These are phyloP conservation scores for Annulohypoxylon moriforme DNA, from an alignment of 495 filamentous ascomycete species.

Conservation along the genomic window DNA sequence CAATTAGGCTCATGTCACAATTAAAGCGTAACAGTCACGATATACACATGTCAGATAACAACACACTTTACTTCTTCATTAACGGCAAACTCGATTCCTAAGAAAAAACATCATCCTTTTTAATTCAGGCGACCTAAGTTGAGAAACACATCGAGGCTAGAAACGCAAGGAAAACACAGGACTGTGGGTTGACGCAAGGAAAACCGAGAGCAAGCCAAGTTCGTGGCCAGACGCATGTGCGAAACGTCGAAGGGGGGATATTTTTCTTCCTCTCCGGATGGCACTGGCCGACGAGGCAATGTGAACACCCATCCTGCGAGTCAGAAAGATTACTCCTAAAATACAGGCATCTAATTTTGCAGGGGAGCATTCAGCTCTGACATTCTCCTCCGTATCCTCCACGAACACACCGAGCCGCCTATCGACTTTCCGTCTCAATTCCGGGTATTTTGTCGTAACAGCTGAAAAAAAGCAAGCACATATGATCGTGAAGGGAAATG, in stretches of 20 bases:
- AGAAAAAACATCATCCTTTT: slow-evolving; percentile 47
- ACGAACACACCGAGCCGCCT: slow-evolving; percentile 45
- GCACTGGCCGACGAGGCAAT: slow-evolving; percentile 44
- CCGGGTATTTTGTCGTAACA: slow-evolving; percentile 51
- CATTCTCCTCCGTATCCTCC: slow-evolving; percentile 47
- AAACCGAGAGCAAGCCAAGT: slow-evolving; percentile 47
- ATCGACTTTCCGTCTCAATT: slow-evolving; percentile 42
- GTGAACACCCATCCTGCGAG: slow-evolving; percentile 40
- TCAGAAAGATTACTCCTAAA: slow-evolving; percentile 47
- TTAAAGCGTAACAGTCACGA: background rate
- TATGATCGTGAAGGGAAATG: slow-evolving; percentile 44
- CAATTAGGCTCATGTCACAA: background rate
- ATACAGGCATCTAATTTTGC: slow-evolving; percentile 53
- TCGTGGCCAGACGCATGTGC: slow-evolving; percentile 43
- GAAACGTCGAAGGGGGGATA: slow-evolving; percentile 34
- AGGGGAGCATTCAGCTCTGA: slow-evolving; percentile 38
- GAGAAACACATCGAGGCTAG: slow-evolving; percentile 43
- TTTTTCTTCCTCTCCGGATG: slow-evolving; percentile 33
- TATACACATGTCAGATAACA: background rate
- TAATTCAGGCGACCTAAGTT: slow-evolving; percentile 47
- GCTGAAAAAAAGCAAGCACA: slow-evolving; percentile 45
- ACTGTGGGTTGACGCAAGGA: slow-evolving; percentile 48
- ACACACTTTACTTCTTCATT: slow-evolving; percentile 23
- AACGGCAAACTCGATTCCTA: slow-evolving; percentile 26
- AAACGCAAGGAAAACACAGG: slow-evolving; percentile 48